Evolutionary conservation across 768 basidiomycete genomes (phyloP).

Genomic region (Tulasnella sp.): DNA sequence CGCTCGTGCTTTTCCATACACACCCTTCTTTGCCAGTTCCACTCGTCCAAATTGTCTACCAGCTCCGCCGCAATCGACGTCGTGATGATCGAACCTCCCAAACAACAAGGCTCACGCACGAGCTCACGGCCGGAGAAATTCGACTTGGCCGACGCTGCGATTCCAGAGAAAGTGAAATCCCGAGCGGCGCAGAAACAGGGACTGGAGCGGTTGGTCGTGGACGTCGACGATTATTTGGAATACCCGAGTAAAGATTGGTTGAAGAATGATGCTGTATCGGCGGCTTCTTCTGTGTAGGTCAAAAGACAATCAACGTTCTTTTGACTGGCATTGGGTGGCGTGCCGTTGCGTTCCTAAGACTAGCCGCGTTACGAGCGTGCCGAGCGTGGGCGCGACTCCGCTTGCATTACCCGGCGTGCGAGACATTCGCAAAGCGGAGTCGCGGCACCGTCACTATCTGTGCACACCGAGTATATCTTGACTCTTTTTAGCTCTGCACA

Average conservation of each 20-base stretch:
- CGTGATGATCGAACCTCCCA: conserved; percentile 25
- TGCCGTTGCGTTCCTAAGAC: no score
- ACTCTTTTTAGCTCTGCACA: no score
- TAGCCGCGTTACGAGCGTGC: no score
- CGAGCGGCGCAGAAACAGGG: conserved; percentile 45
- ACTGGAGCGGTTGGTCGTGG: conserved; percentile 55
- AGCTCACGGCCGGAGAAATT: conserved; percentile 26
- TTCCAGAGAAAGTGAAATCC: conserved; percentile 42
- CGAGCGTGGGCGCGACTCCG: no score
- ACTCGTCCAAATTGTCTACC: conserved; percentile 27
- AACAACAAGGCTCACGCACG: conserved; percentile 41
- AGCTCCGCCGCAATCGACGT: conserved; percentile 17
- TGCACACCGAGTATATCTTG: no score
- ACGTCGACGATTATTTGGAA: conserved; percentile 79
- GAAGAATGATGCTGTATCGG: conserved; percentile 33
- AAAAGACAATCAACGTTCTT: no score
- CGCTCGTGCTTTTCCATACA: neutral
- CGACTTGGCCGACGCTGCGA: conserved; percentile 32
- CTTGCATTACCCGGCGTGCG: no score
- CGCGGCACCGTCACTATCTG: no score
- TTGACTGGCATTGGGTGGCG: no score
- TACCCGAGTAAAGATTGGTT: conserved; percentile 53
- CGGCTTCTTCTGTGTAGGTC: no score
- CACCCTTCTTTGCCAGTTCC: conserved; percentile 24
- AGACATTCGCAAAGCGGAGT: no score